phyloP scores from a whole-genome alignment of 2,329 filamentous ascomycete species.

The Epichloe sp. region DNA sequence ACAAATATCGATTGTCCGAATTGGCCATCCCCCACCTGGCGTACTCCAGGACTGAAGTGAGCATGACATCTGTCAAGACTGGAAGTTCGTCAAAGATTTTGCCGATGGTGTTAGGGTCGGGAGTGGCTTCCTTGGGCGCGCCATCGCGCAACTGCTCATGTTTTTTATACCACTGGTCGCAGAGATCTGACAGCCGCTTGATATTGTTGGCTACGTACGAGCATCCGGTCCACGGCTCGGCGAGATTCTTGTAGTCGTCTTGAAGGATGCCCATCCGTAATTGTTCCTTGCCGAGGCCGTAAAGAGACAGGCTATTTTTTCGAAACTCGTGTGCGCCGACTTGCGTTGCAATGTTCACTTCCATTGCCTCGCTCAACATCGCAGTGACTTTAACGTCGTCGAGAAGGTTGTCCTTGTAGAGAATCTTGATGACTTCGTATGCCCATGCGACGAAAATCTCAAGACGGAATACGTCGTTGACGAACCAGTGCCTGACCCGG shows the following conservation, averaged over 20 bases:
- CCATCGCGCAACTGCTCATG: conserved; percentile 22
- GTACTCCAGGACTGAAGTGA: conserved; percentile 40
- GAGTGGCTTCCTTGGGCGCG: conserved; percentile 19
- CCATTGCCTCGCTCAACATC: conserved; percentile 53
- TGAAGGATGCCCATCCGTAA: conserved; percentile 52
- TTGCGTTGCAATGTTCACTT: conserved; percentile 46
- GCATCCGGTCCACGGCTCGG: conserved; percentile 77
- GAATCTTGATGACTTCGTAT: conserved; percentile 60
- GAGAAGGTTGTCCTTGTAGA: conserved; percentile 48
- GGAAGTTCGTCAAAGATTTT: conserved; percentile 36
- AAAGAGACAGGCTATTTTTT: conserved; percentile 51
- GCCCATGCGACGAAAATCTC: conserved; percentile 70
- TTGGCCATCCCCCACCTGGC: conserved; percentile 36
- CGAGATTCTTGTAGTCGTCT: conserved; percentile 53
- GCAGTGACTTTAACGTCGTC: conserved; percentile 41
- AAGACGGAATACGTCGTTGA: conserved; percentile 59
- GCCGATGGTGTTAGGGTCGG: conserved; percentile 28
- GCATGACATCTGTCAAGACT: conserved; percentile 39
- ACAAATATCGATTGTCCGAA: conserved; percentile 28
- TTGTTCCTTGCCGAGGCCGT: conserved; percentile 58
- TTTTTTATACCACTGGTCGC: conserved; percentile 40
- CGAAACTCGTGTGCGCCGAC: conserved; percentile 57
- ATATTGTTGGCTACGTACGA: conserved; percentile 47
- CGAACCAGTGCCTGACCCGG: conserved; percentile 73
- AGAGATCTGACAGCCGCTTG: conserved; percentile 46